Conservation (phyloP, 805 yeast species). For the Candida multigemmis region DNA sequence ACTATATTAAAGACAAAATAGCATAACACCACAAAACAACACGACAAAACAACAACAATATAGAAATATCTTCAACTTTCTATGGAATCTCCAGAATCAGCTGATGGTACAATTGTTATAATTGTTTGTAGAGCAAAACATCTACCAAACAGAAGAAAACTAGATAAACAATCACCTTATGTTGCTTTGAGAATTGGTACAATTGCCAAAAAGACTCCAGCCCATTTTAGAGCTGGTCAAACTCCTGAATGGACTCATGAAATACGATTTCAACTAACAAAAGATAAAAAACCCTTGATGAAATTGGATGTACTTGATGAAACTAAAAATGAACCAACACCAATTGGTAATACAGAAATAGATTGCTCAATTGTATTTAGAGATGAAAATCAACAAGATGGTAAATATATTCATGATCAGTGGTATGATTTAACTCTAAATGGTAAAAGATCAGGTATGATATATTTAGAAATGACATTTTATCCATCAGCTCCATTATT, state of each 20-base stretch:
- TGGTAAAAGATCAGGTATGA: slow-evolving; percentile 75
- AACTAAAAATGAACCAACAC: slow-evolving; percentile 74
- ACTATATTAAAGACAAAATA: too few species aligned
- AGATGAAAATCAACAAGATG: slow-evolving; percentile 39
- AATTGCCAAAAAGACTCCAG: slow-evolving; percentile 68
- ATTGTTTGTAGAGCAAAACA: slow-evolving; percentile 78
- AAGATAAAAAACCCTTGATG: slow-evolving; percentile 55
- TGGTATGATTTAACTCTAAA: slow-evolving; percentile 73
- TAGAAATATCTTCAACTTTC: slow-evolving; percentile 6
- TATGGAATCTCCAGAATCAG: slow-evolving; percentile 16
- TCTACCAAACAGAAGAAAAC: slow-evolving; percentile 73
- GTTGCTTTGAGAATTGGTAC: slow-evolving; percentile 76
- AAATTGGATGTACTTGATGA: slow-evolving; percentile 77
- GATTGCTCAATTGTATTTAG: slow-evolving; percentile 68
- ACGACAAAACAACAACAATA: too few species aligned
- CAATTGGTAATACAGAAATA: slow-evolving; percentile 75
- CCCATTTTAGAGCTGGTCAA: slow-evolving; percentile 86
- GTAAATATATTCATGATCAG: slow-evolving; percentile 67
- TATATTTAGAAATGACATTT: slow-evolving; percentile 87
- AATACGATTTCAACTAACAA: slow-evolving; percentile 54
- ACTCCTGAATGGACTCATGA: slow-evolving; percentile 84
- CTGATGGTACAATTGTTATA: slow-evolving; percentile 55
- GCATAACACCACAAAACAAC: too few species aligned
- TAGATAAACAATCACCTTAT: slow-evolving; percentile 93
- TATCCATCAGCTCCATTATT: slow-evolving; percentile 50